Conservation (phyloP, 116 monocot species). For the Cymodocea nodosa region DNA sequence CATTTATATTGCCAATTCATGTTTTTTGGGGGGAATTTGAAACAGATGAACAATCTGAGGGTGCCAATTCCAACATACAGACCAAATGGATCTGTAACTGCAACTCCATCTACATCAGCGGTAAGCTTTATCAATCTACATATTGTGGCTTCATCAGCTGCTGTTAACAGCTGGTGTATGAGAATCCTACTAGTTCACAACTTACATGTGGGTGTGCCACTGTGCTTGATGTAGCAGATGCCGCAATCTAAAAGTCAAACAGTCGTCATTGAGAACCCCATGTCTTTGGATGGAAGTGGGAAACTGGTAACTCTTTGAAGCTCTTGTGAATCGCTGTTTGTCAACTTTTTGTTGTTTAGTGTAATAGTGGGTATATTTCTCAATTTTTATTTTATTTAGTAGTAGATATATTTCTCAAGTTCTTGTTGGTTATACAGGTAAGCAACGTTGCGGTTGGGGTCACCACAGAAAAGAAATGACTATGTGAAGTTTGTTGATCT, state of each 20-base stretch:
- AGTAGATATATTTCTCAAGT: background rate
- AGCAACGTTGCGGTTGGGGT: constrained; percentile 92
- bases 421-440: constrained; percentile 30
- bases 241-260: constrained; percentile 40
- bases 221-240: constrained; percentile 8
- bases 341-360: background rate
- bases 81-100: constrained; percentile 26
- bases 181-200: background rate
- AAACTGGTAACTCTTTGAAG: constrained; percentile 45
- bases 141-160: background rate
- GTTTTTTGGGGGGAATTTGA: background rate
- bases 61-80: constrained; percentile 22
- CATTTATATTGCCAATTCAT: background rate
- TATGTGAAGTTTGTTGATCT: background rate
- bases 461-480: constrained; percentile 43
- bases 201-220: background rate
- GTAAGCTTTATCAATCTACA: constrained; percentile 19
- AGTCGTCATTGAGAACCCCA: constrained; percentile 94
- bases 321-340: too few species aligned
- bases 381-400: background rate
- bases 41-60: constrained; percentile 33
- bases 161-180: background rate
- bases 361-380: background rate
- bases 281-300: constrained; percentile 84
- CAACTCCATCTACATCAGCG: constrained; percentile 26